Percentiles rank a stretch among this genome's conserved stretches.
These are phyloP conservation scores for Fonsecaea erecta DNA, from an alignment of 2,329 filamentous ascomycete species.

Conservation along the genomic window DNA sequence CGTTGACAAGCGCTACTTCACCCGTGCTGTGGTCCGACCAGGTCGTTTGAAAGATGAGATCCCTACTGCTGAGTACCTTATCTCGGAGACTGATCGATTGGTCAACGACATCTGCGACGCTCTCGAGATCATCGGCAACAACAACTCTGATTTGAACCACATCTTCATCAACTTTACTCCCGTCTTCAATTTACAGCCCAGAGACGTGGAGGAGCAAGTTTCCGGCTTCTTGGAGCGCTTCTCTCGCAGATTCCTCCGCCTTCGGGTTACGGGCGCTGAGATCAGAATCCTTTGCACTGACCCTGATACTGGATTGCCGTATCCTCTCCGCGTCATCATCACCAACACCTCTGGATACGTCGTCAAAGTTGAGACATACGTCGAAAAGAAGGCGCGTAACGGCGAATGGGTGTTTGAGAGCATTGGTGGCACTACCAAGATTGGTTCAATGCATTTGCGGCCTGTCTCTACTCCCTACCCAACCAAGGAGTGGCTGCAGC, in stretches of 20 bases:
- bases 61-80: constrained; percentile 96
- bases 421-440: constrained; percentile 92
- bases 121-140: constrained; percentile 97
- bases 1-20: constrained; percentile 88
- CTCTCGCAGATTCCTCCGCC: constrained; percentile 89
- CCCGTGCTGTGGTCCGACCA: constrained; percentile 90
- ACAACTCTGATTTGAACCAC: constrained; percentile 98
- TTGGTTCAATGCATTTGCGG: constrained; percentile 91
- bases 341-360: constrained; percentile 98
- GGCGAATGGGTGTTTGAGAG: constrained; percentile 98
- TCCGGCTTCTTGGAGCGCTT: constrained; percentile 96
- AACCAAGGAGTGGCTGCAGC: constrained; percentile 98
- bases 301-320: constrained; percentile 77
- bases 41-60: constrained; percentile 96
- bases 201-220: constrained; percentile 89
- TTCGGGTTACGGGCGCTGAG: constrained; percentile 95
- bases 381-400: constrained; percentile 97
- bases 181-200: constrained; percentile 87
- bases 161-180: constrained; percentile 99
- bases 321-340: constrained; percentile 93
- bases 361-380: constrained; percentile 96
- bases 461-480: constrained; percentile 91
- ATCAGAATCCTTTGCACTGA: constrained; percentile 99
- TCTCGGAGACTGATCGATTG: constrained; percentile 92
- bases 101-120: constrained; percentile 98